Evolutionary conservation across 2,329 filamentous ascomycete species (phyloP).

Genomic region (Tolypocladium tundrense): DNA sequence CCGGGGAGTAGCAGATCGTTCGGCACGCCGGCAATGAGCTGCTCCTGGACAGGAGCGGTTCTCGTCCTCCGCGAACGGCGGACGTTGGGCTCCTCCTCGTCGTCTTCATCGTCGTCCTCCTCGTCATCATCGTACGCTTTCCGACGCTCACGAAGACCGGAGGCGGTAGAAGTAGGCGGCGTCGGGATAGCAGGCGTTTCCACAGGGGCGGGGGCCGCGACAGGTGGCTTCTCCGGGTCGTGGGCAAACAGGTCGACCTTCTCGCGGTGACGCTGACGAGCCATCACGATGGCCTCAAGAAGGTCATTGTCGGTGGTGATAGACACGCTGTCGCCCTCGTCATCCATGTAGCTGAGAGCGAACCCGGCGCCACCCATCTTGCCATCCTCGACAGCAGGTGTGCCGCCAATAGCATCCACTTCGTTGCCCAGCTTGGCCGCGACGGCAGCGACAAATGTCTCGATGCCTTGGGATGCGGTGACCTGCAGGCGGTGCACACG

Average conservation of each 20-base stretch:
- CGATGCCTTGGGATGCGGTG: slow-evolving; percentile 67
- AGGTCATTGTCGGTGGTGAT: slow-evolving; percentile 95
- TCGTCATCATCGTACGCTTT: slow-evolving; percentile 38
- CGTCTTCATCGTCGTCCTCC: slow-evolving; percentile 42
- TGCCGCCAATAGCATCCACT: slow-evolving; percentile 72
- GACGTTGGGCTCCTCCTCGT: slow-evolving; percentile 35
- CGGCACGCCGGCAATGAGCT: slow-evolving; percentile 81
- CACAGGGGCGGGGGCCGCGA: slow-evolving; percentile 47
- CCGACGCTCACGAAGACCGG: slow-evolving; percentile 40
- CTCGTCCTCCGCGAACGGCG: slow-evolving; percentile 33
- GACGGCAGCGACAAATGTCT: slow-evolving; percentile 66
- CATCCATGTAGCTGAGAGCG: slow-evolving; percentile 89
- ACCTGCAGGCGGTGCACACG: slow-evolving; percentile 90
- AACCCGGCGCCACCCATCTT: slow-evolving; percentile 70
- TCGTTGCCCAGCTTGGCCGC: slow-evolving; percentile 77
- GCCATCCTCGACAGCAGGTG: slow-evolving; percentile 68
- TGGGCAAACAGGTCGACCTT: slow-evolving; percentile 98
- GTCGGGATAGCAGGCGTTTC: slow-evolving; percentile 31
- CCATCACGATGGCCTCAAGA: slow-evolving; percentile 77
- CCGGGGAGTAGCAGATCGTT: slow-evolving; percentile 91
- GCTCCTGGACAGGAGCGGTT: slow-evolving; percentile 46
- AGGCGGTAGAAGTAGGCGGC: slow-evolving; percentile 36
- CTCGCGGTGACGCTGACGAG: slow-evolving; percentile 65
- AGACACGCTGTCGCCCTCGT: slow-evolving; percentile 92
- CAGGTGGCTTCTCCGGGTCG: slow-evolving; percentile 79